Percentiles rank a stretch among this genome's conserved stretches.
Evolutionary conservation across 352 stramenopile species (phyloP).

Genomic region (Globisporangium paddicum): DNA sequence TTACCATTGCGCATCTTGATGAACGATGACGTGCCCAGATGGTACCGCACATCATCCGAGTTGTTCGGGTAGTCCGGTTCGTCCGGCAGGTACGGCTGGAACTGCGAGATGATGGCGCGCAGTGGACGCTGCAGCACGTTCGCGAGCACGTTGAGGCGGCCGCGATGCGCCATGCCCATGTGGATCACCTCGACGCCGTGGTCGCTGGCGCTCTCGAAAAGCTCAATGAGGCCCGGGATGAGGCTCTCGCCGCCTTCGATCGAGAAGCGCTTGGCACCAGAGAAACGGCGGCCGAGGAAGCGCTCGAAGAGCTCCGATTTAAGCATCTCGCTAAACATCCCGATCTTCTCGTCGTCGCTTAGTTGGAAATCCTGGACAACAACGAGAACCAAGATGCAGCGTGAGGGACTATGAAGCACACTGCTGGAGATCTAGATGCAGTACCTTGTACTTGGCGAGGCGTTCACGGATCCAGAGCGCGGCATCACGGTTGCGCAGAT

Average conservation of each 20-base stretch:
- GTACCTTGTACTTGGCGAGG: slow-evolving; percentile 63
- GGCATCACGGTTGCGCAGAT: slow-evolving; percentile 93
- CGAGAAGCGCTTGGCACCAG: slow-evolving; percentile 96
- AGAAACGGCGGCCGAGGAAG: slow-evolving; percentile 95
- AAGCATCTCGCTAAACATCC: slow-evolving; percentile 94
- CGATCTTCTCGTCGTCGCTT: slow-evolving; percentile 86
- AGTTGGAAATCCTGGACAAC: slow-evolving; percentile 30
- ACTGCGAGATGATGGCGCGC: slow-evolving; percentile 90
- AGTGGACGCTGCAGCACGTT: slow-evolving; percentile 98
- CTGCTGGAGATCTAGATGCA: neutral
- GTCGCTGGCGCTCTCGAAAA: slow-evolving; percentile 94
- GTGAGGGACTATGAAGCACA: too few relatives aligned
- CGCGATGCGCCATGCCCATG: slow-evolving; percentile 99
- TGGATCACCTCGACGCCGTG: slow-evolving; percentile 96
- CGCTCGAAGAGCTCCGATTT: slow-evolving; percentile 97
- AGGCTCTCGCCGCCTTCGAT: slow-evolving; percentile 97
- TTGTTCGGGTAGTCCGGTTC: slow-evolving; percentile 85
- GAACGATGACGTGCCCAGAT: slow-evolving; percentile 77
- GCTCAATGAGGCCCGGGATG: slow-evolving; percentile 93
- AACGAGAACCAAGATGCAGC: neutral
- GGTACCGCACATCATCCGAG: slow-evolving; percentile 87
- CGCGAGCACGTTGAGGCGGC: slow-evolving; percentile 96
- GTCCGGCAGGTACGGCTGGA: slow-evolving; percentile 82
- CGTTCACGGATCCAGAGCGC: slow-evolving; percentile 75
- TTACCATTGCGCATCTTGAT: slow-evolving; percentile 66